Evolutionary conservation across 106 monocot genomes (phyloP).

Genomic region (Ottelia alismoides): DNA sequence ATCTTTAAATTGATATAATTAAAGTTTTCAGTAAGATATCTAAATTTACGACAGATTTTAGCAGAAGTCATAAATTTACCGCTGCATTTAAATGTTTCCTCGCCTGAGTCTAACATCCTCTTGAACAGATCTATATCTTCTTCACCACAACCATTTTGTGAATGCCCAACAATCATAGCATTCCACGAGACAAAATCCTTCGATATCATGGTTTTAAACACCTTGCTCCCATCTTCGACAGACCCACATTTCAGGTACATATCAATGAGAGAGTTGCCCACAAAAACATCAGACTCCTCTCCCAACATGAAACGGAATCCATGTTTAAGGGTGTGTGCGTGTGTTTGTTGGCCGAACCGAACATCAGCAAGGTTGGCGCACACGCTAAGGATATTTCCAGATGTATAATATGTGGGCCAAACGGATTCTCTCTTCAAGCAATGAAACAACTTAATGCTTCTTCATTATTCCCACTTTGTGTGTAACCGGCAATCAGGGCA

Average conservation of each 20-base stretch:
- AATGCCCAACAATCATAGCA: too few relatives aligned
- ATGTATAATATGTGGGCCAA: slow-evolving; percentile 65
- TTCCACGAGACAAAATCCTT: too few relatives aligned
- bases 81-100: too few relatives aligned
- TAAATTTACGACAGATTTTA: too few relatives aligned
- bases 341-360: slow-evolving; percentile 41
- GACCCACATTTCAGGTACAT: slow-evolving; percentile 72
- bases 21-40: too few relatives aligned
- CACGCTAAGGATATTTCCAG: slow-evolving; percentile 54
- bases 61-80: too few relatives aligned
- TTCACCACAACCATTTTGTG: slow-evolving; percentile 36
- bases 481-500: slow-evolving; percentile 69
- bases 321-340: slow-evolving; percentile 66
- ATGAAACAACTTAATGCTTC: slow-evolving; percentile 53
- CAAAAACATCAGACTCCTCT: slow-evolving; percentile 40
- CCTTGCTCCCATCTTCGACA: slow-evolving; percentile 25
- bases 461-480: slow-evolving; percentile 49
- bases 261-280: slow-evolving; percentile 62
- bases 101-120: slow-evolving; percentile 33
- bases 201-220: slow-evolving; percentile 36
- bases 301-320: slow-evolving; percentile 40
- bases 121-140: slow-evolving; percentile 28
- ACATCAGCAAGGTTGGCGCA: slow-evolving; percentile 51
- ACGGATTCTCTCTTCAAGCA: slow-evolving; percentile 38
- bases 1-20: too few relatives aligned